Conservation (phyloP, 352 stramenopile genomes). For the Saprolegnia diclina region DNA sequence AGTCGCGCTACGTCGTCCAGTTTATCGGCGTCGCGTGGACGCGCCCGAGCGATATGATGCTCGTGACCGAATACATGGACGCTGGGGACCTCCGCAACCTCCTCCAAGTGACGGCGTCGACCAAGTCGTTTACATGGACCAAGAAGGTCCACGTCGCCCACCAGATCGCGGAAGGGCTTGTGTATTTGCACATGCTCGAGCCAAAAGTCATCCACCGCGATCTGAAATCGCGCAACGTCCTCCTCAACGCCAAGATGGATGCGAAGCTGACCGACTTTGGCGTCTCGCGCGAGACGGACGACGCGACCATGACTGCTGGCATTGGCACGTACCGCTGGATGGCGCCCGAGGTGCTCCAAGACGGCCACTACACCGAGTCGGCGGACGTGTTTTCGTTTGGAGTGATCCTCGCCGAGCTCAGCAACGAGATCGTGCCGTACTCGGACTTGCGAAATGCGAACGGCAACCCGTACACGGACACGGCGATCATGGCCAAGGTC, state of each 20-base stretch:
- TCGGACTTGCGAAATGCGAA: constrained; percentile 17
- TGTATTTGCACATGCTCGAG: constrained; percentile 65
- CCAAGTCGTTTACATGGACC: constrained; percentile 47
- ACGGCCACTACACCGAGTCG: constrained; percentile 51
- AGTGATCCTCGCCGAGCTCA: constrained; percentile 77
- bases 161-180: constrained; percentile 57
- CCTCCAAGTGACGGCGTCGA: constrained; percentile 36
- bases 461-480: constrained; percentile 18
- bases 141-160: constrained; percentile 70
- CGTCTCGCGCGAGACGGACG: constrained; percentile 52
- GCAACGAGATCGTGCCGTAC: constrained; percentile 30
- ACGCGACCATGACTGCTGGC: constrained; percentile 62
- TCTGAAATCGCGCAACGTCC: constrained; percentile 61
- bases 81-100: constrained; percentile 52
- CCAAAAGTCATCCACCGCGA: constrained; percentile 62
- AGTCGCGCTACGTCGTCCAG: constrained; percentile 58
- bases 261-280: constrained; percentile 69
- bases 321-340: constrained; percentile 52
- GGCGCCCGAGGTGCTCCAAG: constrained; percentile 51
- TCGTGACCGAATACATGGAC: constrained; percentile 66
- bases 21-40: constrained; percentile 71
- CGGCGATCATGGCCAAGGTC: constrained; percentile 23
- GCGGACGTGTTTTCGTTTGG: constrained; percentile 55
- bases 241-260: constrained; percentile 49
- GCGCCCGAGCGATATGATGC: constrained; percentile 51